These are phyloP conservation scores for Colletotrichum musae DNA, from an alignment of 2,329 filamentous ascomycete genomes.

Conservation along the genomic window DNA sequence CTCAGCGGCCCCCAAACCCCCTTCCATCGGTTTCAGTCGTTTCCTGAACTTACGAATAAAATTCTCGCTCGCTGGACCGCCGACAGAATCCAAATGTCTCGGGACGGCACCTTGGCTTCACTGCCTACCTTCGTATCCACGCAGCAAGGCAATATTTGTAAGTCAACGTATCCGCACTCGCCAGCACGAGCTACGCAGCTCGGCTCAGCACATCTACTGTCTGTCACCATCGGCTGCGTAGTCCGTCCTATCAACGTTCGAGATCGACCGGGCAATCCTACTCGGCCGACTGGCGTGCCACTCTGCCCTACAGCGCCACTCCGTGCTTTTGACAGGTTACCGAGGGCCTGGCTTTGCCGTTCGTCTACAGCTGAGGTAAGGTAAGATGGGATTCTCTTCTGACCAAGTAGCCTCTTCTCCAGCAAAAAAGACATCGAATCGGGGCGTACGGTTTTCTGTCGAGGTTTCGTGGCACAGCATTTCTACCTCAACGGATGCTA, in stretches of 20 bases:
- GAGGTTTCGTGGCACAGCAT: neutral
- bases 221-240: conserved; percentile 7
- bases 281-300: conserved; percentile 18
- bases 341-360: conserved; percentile 4
- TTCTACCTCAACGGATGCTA: conserved; percentile 6
- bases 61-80: neutral
- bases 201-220: too few relatives aligned
- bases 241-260: conserved; percentile 8
- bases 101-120: conserved; percentile 9
- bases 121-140: neutral
- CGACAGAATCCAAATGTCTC: conserved; percentile 26
- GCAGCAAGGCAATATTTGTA: neutral
- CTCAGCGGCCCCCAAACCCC: neutral
- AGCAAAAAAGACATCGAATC: too few relatives aligned
- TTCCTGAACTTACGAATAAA: neutral
- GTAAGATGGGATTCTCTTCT: conserved; percentile 4
- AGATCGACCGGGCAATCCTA: neutral
- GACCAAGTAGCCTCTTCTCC: neutral
- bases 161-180: too few relatives aligned
- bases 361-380: conserved; percentile 15
- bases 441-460: neutral
- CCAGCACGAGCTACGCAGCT: too few relatives aligned
- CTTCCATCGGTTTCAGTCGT: neutral
- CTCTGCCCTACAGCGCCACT: conserved; percentile 7
- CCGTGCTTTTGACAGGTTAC: conserved; percentile 8